A percentile compares a stretch with the other conserved stretches of the same genome.
Evolutionary conservation across 139 green algal genomes (phyloP).

Genomic region (Yamagishiella unicocca): DNA sequence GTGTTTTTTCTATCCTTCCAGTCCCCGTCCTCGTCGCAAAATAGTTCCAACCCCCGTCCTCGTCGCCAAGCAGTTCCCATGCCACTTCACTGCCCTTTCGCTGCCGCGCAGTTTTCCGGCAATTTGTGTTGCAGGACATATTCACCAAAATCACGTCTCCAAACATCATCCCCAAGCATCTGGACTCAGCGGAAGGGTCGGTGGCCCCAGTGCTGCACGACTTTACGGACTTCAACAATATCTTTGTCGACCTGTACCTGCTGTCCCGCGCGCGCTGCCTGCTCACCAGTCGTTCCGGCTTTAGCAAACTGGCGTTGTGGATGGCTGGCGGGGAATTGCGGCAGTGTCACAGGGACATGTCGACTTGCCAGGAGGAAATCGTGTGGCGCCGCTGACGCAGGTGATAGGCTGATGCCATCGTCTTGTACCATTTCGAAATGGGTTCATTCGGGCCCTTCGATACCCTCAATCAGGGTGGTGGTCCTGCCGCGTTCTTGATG

Average conservation of each 20-base stretch:
- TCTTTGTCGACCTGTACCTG: slow-evolving; percentile 1
- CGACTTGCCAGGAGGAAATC: too few species aligned
- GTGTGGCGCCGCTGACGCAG: too few species aligned
- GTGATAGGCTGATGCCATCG: too few species aligned
- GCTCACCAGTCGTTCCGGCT: slow-evolving; percentile 8
- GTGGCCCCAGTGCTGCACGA: too few species aligned
- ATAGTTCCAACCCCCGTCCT: background rate
- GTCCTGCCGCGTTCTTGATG: too few species aligned
- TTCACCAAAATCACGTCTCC: background rate
- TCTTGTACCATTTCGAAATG: too few species aligned
- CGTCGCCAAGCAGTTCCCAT: too few species aligned
- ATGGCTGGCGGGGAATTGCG: background rate
- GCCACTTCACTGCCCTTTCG: background rate
- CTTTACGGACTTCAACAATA: background rate
- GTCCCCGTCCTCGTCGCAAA: background rate
- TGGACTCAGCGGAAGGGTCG: background rate
- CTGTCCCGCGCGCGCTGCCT: slow-evolving; percentile 3
- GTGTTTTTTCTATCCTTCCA: too few species aligned
- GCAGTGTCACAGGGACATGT: background rate
- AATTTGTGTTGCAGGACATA: background rate
- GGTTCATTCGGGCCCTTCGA: too few species aligned
- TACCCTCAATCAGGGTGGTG: too few species aligned
- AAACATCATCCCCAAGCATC: background rate
- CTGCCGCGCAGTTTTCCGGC: background rate
- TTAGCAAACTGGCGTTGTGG: background rate